These are phyloP conservation scores for Yamadazyma kanchanaburiensis DNA, from an alignment of 1,139 yeast genomes.

Conservation along the genomic window DNA sequence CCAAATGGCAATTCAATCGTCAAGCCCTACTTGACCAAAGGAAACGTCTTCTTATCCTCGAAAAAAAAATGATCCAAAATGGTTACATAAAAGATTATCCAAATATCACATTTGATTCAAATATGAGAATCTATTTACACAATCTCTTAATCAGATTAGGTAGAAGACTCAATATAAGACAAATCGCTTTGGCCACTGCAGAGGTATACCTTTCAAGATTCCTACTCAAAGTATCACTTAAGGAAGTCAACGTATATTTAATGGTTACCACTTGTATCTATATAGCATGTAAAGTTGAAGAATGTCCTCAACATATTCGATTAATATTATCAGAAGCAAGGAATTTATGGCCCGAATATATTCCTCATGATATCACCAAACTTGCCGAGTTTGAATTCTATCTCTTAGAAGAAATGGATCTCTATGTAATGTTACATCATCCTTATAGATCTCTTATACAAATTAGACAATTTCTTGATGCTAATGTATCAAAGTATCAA, in stretches of 20 bases:
- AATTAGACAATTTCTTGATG: slow-evolving; percentile 44
- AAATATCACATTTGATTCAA: slow-evolving; percentile 51
- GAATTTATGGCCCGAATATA: slow-evolving; percentile 90
- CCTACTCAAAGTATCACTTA: slow-evolving; percentile 65
- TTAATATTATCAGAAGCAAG: slow-evolving; percentile 82
- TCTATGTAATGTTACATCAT: slow-evolving; percentile 79
- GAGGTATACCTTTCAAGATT: slow-evolving; percentile 80
- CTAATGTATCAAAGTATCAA: slow-evolving; percentile 23
- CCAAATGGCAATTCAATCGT: slow-evolving; percentile 41
- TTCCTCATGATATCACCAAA: slow-evolving; percentile 87
- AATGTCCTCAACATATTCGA: slow-evolving; percentile 90
- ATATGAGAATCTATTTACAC: slow-evolving; percentile 67
- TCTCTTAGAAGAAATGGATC: slow-evolving; percentile 82
- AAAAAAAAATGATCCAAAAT: slow-evolving; percentile 45
- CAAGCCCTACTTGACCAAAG: slow-evolving; percentile 39
- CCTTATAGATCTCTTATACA: slow-evolving; percentile 79
- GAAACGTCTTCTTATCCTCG: slow-evolving; percentile 35
- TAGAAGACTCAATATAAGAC: slow-evolving; percentile 70
- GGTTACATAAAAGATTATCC: slow-evolving; percentile 45
- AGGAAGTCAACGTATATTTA: slow-evolving; percentile 79
- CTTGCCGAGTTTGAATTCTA: slow-evolving; percentile 97
- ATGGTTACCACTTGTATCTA: slow-evolving; percentile 83
- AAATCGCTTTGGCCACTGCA: slow-evolving; percentile 84
- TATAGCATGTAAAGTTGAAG: slow-evolving; percentile 91
- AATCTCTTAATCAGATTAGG: slow-evolving; percentile 73